These are phyloP conservation scores for Eimeria sp. DNA, from an alignment of 169 alveolate genomes.

Conservation along the genomic window DNA sequence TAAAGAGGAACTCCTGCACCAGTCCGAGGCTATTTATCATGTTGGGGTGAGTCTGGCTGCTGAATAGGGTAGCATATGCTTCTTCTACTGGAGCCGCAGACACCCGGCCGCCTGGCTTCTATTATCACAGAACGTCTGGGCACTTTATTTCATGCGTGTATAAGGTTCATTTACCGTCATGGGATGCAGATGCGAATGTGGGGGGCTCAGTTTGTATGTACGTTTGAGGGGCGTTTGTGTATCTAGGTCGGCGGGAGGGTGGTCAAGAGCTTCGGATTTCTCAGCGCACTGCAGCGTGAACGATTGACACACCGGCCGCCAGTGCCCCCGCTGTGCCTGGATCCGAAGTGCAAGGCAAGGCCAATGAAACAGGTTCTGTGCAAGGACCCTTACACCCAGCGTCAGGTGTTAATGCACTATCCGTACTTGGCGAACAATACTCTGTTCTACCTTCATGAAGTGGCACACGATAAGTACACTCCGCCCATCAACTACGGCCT, in stretches of 20 bases:
- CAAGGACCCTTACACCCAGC: conserved; percentile 93
- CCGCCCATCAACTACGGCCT: conserved; percentile 82
- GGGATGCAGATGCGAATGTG: background rate
- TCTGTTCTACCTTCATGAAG: conserved; percentile 78
- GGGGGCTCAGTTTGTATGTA: background rate
- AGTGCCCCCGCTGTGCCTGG: conserved; percentile 79
- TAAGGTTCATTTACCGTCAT: background rate
- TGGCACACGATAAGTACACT: conserved; percentile 76
- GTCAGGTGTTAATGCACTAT: conserved; percentile 93
- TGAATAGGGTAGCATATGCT: background rate
- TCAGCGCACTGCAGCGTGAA: conserved; percentile 71
- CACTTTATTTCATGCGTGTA: background rate
- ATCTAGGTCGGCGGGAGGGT: conserved; percentile 64
- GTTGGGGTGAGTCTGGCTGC: conserved; percentile 42
- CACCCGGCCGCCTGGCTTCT: background rate
- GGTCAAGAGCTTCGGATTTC: conserved; percentile 71
- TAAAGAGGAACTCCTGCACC: conserved; percentile 78
- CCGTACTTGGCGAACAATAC: conserved; percentile 90
- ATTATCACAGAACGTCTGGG: background rate
- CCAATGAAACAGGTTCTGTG: conserved; percentile 89
- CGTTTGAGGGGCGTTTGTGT: background rate
- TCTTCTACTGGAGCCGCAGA: background rate
- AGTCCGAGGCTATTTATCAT: conserved; percentile 42
- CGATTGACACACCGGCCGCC: conserved; percentile 76
- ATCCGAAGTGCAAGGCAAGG: conserved; percentile 75